These are phyloP conservation scores for Globisporangium nodosum DNA, from an alignment of 352 stramenopile species.

Conservation along the genomic window DNA sequence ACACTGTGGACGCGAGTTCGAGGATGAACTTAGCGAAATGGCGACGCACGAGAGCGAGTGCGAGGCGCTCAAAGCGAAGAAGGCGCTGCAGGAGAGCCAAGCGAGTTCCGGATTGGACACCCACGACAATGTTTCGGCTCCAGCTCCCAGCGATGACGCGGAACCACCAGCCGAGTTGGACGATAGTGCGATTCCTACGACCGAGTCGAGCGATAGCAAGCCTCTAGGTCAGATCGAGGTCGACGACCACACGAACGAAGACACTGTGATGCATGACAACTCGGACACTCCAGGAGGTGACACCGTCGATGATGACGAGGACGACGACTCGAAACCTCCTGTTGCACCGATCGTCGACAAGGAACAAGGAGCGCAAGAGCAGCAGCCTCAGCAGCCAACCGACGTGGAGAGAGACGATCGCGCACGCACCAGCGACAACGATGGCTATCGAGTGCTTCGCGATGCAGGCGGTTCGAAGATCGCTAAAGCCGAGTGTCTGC, in stretches of 20 bases:
- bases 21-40: background rate
- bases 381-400: background rate
- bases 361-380: background rate
- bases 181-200: background rate
- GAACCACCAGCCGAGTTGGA: background rate
- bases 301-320: background rate
- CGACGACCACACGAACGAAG: too few relatives aligned
- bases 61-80: background rate
- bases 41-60: conserved; percentile 1
- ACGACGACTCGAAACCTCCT: background rate
- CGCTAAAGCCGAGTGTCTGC: conserved; percentile 7
- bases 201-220: background rate
- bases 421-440: background rate
- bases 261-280: too few relatives aligned
- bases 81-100: background rate
- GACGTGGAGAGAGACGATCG: background rate
- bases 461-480: conserved; percentile 9
- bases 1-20: background rate
- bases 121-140: background rate
- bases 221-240: background rate
- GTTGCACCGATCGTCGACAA: background rate
- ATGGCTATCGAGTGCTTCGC: background rate
- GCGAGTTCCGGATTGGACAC: too few relatives aligned
- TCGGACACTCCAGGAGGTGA: too few relatives aligned
- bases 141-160: background rate